Conservation (phyloP, 2,329 filamentous ascomycete genomes). For the Fusarium torreyae region DNA sequence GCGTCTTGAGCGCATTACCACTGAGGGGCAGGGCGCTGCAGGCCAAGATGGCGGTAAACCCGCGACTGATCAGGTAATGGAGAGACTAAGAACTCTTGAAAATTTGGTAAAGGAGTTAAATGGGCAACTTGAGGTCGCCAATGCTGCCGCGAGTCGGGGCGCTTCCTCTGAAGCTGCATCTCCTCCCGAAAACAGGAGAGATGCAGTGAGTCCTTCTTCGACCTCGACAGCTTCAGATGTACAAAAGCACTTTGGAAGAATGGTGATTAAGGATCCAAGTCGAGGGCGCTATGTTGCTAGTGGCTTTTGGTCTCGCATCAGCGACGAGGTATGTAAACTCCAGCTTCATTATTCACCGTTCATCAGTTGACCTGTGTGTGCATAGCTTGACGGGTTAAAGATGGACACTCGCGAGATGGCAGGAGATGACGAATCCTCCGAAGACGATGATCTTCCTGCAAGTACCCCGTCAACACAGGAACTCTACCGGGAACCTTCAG, state of each 20-base stretch:
- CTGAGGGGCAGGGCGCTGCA: slow-evolving; percentile 25
- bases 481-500: slow-evolving; percentile 58
- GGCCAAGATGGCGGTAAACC: slow-evolving; percentile 43
- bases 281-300: slow-evolving; percentile 65
- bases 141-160: slow-evolving; percentile 49
- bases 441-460: slow-evolving; percentile 54
- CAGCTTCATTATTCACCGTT: accelerated
- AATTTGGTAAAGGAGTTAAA: slow-evolving; percentile 66
- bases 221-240: slow-evolving; percentile 45
- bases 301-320: slow-evolving; percentile 70
- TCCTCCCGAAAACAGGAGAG: slow-evolving; percentile 42
- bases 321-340: slow-evolving; percentile 63
- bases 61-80: slow-evolving; percentile 60
- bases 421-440: slow-evolving; percentile 52
- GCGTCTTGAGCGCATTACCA: slow-evolving; percentile 61
- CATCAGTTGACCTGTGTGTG: neutral
- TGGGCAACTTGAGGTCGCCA: slow-evolving; percentile 61
- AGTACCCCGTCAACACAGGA: slow-evolving; percentile 56
- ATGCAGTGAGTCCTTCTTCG: slow-evolving; percentile 18
- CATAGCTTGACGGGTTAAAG: slow-evolving; percentile 62
- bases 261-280: slow-evolving; percentile 62
- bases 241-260: slow-evolving; percentile 62
- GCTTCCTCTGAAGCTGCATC: slow-evolving; percentile 51
- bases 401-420: slow-evolving; percentile 56
- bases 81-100: slow-evolving; percentile 66